These are phyloP conservation scores for Clarireedia homoeocarpa DNA, from an alignment of 2,329 filamentous ascomycete genomes.

Conservation along the genomic window DNA sequence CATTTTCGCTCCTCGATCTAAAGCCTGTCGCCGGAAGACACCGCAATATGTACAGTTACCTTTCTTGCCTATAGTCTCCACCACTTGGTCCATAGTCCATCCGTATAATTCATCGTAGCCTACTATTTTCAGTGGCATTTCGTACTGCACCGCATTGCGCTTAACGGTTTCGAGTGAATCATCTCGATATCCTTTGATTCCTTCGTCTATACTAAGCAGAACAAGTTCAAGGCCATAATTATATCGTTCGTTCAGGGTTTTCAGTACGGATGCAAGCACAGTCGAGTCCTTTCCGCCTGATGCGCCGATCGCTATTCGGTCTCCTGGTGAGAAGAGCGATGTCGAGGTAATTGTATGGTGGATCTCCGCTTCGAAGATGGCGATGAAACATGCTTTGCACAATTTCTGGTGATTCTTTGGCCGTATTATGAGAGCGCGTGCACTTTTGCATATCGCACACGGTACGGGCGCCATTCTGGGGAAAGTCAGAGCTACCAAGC, in stretches of 20 bases:
- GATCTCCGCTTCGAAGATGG: conserved; percentile 84
- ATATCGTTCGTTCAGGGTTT: conserved; percentile 86
- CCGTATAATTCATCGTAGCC: conserved; percentile 92
- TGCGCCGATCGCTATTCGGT: conserved; percentile 87
- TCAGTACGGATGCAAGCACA: conserved; percentile 87
- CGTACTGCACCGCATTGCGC: conserved; percentile 83
- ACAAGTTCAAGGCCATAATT: conserved; percentile 80
- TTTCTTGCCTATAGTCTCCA: conserved; percentile 93
- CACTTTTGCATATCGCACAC: conserved; percentile 68
- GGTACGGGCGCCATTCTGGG: conserved; percentile 59
- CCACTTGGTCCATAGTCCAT: conserved; percentile 99
- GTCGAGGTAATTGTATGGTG: conserved; percentile 85
- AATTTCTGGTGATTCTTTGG: conserved; percentile 94
- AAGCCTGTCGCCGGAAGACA: conserved; percentile 86
- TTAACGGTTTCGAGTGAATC: conserved; percentile 96
- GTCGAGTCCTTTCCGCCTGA: conserved; percentile 97
- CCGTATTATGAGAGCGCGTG: conserved; percentile 80
- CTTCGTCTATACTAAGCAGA: conserved; percentile 89
- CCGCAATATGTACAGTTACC: conserved; percentile 99
- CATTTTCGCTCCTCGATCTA: conserved; percentile 85
- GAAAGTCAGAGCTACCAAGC: background rate
- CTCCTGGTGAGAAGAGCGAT: conserved; percentile 73
- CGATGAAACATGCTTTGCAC: conserved; percentile 81
- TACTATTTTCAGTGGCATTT: conserved; percentile 84
- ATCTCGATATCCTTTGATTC: conserved; percentile 93